Evolutionary conservation across 805 yeast species (phyloP).

Genomic region (Lipomyces mesembrius): DNA sequence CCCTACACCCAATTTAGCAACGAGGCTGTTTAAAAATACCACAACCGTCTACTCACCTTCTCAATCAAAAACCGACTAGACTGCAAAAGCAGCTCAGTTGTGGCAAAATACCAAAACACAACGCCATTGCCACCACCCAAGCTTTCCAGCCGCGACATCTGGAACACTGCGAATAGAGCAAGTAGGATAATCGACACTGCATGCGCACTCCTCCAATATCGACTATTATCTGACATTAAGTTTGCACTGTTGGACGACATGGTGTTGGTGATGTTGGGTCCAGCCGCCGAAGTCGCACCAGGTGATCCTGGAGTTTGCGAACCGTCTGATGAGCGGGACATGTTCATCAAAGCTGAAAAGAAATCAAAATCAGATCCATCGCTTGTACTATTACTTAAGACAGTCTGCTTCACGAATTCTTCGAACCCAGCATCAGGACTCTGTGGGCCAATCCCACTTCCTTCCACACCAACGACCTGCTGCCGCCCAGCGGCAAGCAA

Average conservation of each 20-base stretch:
- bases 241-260: background rate
- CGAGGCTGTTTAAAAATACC: background rate
- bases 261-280: background rate
- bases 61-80: constrained; percentile 32
- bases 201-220: constrained; percentile 24
- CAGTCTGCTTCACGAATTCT: constrained; percentile 16
- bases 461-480: constrained; percentile 13
- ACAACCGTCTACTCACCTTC: constrained; percentile 19
- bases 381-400: constrained; percentile 6
- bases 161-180: constrained; percentile 25
- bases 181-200: constrained; percentile 14
- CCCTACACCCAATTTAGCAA: constrained; percentile 24
- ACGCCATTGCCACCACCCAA: constrained; percentile 11
- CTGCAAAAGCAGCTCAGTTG: constrained; percentile 29
- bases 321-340: constrained; percentile 15
- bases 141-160: constrained; percentile 26
- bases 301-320: constrained; percentile 2
- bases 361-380: constrained; percentile 17
- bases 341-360: constrained; percentile 19
- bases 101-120: constrained; percentile 31
- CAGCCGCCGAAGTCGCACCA: background rate
- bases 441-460: background rate
- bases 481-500: constrained; percentile 19
- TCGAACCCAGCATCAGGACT: constrained; percentile 21
- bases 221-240: constrained; percentile 9